phyloP scores from a whole-genome alignment of 768 basidiomycete genomes.

The Lyophyllum atratum region DNA sequence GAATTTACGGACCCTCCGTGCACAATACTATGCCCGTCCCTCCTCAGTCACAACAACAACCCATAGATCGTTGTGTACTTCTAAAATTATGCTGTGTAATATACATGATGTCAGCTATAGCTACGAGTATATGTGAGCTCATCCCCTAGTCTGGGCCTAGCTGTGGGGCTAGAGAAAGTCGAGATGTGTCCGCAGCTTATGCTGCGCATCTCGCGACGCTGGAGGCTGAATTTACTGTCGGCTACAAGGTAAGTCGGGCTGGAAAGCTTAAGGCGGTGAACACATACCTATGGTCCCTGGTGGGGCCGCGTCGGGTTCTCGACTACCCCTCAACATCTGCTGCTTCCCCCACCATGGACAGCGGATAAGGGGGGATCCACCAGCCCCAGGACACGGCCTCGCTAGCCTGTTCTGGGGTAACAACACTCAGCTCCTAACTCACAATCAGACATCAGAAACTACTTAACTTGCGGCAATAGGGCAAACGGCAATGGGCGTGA shows the following conservation, averaged over 20 bases:
- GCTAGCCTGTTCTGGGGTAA: constrained; percentile 1
- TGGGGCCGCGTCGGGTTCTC: background rate
- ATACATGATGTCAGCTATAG: too few species aligned
- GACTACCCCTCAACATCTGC: background rate
- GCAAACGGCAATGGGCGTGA: background rate
- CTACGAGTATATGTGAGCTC: background rate
- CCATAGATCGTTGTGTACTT: too few species aligned
- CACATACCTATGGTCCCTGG: background rate
- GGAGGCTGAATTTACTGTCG: constrained; percentile 1
- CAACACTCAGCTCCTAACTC: background rate
- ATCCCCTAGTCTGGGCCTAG: constrained; percentile 2
- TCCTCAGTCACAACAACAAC: too few species aligned
- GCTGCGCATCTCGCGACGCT: background rate
- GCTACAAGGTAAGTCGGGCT: constrained; percentile 1
- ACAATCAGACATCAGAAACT: background rate
- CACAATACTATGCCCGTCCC: too few species aligned
- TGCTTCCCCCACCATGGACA: constrained; percentile 1
- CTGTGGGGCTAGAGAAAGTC: constrained; percentile 2
- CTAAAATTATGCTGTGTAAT: too few species aligned
- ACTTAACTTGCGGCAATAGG: background rate
- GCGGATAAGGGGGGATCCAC: background rate
- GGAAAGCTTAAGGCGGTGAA: background rate
- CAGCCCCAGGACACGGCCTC: background rate
- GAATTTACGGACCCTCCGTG: too few species aligned
- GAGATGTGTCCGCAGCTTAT: background rate